Evolutionary conservation across 768 basidiomycete species (phyloP).

Genomic region (Leccinum boreale): DNA sequence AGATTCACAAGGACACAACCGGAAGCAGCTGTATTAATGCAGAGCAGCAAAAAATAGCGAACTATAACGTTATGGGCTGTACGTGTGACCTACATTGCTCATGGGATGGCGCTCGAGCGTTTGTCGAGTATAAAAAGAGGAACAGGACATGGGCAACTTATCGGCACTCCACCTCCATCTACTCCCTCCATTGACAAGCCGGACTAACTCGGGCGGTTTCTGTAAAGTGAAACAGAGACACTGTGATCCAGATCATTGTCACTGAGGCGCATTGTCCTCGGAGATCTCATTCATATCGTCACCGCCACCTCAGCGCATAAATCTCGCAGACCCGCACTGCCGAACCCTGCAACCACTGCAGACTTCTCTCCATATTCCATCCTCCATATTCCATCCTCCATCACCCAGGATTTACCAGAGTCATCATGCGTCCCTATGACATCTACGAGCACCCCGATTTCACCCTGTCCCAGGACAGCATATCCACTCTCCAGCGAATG

Average conservation of each 20-base stretch:
- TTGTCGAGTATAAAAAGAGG: not conserved
- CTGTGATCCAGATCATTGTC: constrained; percentile 4
- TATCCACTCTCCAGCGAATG: constrained; percentile 23
- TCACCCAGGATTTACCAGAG: not conserved
- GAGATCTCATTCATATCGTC: constrained; percentile 5
- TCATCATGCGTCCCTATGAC: constrained; percentile 31
- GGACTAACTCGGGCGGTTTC: not conserved
- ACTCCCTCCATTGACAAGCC: no score
- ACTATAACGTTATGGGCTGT: not conserved
- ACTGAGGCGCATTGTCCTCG: not conserved
- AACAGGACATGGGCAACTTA: not conserved
- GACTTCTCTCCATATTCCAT: not conserved
- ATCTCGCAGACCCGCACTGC: not conserved
- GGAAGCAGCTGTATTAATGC: not conserved
- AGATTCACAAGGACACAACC: not conserved
- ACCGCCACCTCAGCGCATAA: constrained; percentile 2
- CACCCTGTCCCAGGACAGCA: constrained; percentile 23
- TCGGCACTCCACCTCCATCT: not conserved
- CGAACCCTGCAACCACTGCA: not conserved
- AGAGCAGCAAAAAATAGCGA: not conserved
- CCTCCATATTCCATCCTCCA: not conserved
- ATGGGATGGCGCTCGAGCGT: not conserved
- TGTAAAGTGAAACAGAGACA: constrained; percentile 6
- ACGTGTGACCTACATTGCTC: no score
- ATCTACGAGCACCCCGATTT: constrained; percentile 35